These are phyloP conservation scores for Limnomonas spitsbergensis DNA, from an alignment of 139 green algal genomes.

Conservation along the genomic window DNA sequence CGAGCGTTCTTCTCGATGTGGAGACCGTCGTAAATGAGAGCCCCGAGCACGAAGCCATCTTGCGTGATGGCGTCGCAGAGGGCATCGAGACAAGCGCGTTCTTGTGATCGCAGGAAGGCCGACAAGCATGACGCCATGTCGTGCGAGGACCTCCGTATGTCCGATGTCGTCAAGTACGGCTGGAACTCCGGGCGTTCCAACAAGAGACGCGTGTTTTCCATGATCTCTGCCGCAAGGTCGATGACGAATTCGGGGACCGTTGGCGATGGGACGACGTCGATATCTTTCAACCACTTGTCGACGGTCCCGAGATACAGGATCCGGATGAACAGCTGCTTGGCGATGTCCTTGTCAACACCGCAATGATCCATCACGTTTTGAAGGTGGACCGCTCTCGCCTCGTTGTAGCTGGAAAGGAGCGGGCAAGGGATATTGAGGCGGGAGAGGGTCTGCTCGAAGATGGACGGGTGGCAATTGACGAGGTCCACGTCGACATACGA, in stretches of 20 bases:
- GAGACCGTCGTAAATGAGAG: too few species aligned
- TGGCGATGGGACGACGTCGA: background rate
- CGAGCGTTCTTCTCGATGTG: too few species aligned
- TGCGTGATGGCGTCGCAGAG: too few species aligned
- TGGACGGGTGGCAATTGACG: constrained; percentile 7
- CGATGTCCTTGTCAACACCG: background rate
- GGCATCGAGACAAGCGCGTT: too few species aligned
- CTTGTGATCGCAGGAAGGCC: too few species aligned
- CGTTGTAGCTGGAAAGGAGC: background rate
- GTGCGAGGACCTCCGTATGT: too few species aligned
- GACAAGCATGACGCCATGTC: too few species aligned
- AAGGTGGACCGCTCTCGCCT: background rate
- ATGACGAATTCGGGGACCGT: background rate
- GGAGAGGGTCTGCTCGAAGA: background rate
- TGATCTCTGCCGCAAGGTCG: background rate
- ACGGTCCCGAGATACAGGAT: background rate
- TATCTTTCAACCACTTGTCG: constrained; percentile 1
- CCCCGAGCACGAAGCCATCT: too few species aligned
- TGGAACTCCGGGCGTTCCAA: too few species aligned
- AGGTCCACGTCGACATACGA: constrained; percentile 12
- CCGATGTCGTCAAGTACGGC: too few species aligned
- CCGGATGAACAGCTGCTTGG: constrained; percentile 15
- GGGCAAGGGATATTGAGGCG: background rate
- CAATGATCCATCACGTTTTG: background rate
- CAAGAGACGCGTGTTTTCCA: too few species aligned